Conservation (phyloP, 331 rosid species). For the Phaseolus coccineus region DNA sequence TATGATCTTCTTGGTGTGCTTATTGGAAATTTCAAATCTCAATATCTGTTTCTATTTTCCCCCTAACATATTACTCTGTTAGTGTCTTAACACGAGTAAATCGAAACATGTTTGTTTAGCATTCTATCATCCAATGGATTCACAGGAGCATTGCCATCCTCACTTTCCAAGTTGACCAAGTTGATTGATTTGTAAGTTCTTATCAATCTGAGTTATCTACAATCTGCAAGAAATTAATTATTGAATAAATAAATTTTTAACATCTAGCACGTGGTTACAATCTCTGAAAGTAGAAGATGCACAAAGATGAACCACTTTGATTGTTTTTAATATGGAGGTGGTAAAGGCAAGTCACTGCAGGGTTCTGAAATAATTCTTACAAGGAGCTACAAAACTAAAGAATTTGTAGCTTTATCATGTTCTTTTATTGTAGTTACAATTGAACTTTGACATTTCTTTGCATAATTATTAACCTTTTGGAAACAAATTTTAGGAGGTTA, state of each 20-base stretch:
- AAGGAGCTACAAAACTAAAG: not conserved
- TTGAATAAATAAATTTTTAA: slow-evolving; percentile 4
- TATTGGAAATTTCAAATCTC: slow-evolving; percentile 8
- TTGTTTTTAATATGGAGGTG: not conserved
- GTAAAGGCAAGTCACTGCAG: slow-evolving; percentile 16
- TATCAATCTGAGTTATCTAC: slow-evolving; percentile 4
- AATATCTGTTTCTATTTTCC: slow-evolving; percentile 5
- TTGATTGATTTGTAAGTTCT: slow-evolving; percentile 81
- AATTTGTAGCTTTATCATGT: slow-evolving; percentile 6
- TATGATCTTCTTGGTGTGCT: slow-evolving; percentile 26
- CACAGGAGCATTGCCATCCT: slow-evolving; percentile 73
- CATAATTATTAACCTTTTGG: slow-evolving; percentile 40
- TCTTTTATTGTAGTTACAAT: not conserved
- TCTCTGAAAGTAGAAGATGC: slow-evolving; percentile 8
- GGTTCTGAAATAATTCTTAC: slow-evolving; percentile 16
- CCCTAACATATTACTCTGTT: slow-evolving; percentile 1
- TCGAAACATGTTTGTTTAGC: slow-evolving; percentile 53
- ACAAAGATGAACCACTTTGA: slow-evolving; percentile 5
- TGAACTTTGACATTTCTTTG: slow-evolving; percentile 28
- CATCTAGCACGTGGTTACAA: slow-evolving; percentile 22
- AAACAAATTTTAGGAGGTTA: slow-evolving; percentile 71
- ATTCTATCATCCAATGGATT: slow-evolving; percentile 75
- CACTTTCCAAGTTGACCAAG: slow-evolving; percentile 73
- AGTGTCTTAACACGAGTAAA: slow-evolving; percentile 35
- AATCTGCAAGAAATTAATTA: not conserved